Base-by-base conservation (phyloP, 441 rosid genomes). In the Hura crepitans region DNA sequence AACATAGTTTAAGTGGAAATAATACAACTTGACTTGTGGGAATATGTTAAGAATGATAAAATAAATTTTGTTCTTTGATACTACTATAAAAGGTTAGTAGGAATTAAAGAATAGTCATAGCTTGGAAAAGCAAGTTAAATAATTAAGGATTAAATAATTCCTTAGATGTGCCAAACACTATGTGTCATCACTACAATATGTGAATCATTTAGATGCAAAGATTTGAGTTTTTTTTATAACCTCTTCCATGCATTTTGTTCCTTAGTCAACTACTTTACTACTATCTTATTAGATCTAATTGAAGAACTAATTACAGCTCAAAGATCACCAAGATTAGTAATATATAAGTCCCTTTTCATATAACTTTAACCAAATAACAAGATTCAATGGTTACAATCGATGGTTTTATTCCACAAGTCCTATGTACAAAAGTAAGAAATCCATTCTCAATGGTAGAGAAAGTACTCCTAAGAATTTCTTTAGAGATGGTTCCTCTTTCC, bases 101-200 rank as follows among this genome's bases (percentile, higher is more conserved):
- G n/a, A n/a, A n/a, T n/a, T n/a, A n/a, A n/a, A n/a, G n/a, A n/a
- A n/a, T n/a, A n/a, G n/a, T n/a, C n/a, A n/a, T n/a, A n/a, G n/a
- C n/a, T n/a, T 66, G 68, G 68, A 51, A 75, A 93, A 97, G 95
- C n/a, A n/a, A n/a, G n/a, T n/a, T n/a, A n/a, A n/a, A n/a, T n/a
- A n/a, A n/a, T n/a, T n/a, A n/a, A n/a, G n/a, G n/a, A n/a, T n/a
- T 93, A 97, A 80, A 91, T 91, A 67, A 93, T 85, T 79, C 98
- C 98, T 81, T 91, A 91, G 86, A 93, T 70, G 60, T 97, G 97
- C 97, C 96, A 93, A 15, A 81, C 95, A 30, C 96, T 95, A 27
- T 87, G 83, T 82, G 88, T 91, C 81, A 81, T 77, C 43, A 89
- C 87, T 65, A 94, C 91, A 62, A 94, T 86, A 43, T 87, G 87